Evolutionary conservation across 2,329 filamentous ascomycete species (phyloP).

Genomic region (Arthrobotrys conoides): DNA sequence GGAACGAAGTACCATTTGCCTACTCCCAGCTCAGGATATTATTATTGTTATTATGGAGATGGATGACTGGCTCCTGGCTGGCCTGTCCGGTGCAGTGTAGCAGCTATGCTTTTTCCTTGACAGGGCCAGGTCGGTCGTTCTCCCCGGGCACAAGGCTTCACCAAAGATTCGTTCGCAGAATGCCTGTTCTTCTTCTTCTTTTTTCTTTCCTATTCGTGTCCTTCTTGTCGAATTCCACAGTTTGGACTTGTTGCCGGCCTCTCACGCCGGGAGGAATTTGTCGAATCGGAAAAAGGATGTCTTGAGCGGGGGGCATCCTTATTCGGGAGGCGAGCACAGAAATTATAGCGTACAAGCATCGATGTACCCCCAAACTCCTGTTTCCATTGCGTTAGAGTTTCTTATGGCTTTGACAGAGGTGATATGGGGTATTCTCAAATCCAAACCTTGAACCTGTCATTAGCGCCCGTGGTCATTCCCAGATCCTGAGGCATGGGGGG

Average conservation of each 20-base stretch:
- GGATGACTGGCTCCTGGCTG: constrained; percentile 21
- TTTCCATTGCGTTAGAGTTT: constrained; percentile 61
- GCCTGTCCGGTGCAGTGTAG: constrained; percentile 6
- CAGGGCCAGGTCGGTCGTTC: constrained; percentile 4
- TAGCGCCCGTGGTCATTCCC: constrained; percentile 28
- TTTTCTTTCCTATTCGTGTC: constrained; percentile 20
- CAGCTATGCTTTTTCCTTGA: constrained; percentile 23
- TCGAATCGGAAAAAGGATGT: constrained; percentile 59
- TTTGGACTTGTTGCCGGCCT: constrained; percentile 18
- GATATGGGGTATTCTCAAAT: constrained; percentile 31
- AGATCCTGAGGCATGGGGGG: constrained; percentile 51
- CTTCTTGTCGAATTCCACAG: constrained; percentile 15
- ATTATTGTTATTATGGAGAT: background rate
- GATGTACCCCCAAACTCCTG: constrained; percentile 53
- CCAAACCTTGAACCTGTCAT: constrained; percentile 30
- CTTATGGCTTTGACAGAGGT: constrained; percentile 29
- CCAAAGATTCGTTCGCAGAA: constrained; percentile 13
- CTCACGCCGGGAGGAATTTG: constrained; percentile 37
- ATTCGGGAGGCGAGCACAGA: constrained; percentile 49
- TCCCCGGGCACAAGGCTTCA: constrained; percentile 20
- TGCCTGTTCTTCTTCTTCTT: constrained; percentile 7
- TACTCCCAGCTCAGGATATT: constrained; percentile 18
- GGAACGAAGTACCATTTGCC: constrained; percentile 10
- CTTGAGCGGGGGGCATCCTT: constrained; percentile 50
- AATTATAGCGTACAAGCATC: constrained; percentile 30